These are phyloP conservation scores for Phanerochaete carnosa DNA, from an alignment of 768 basidiomycete genomes.

Conservation along the genomic window DNA sequence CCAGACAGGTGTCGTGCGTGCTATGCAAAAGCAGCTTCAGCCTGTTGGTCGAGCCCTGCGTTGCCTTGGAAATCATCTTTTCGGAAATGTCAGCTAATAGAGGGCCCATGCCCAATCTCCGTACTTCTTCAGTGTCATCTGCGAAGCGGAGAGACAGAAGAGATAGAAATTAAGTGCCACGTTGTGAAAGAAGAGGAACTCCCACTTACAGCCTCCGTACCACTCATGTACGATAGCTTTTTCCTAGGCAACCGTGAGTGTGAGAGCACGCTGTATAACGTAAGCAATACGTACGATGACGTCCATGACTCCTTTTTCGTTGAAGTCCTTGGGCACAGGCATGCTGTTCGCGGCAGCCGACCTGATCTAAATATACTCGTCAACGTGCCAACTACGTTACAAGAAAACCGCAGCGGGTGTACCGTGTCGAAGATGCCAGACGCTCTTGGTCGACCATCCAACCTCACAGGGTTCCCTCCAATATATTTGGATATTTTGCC, in stretches of 20 bases:
- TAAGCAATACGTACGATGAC: conserved; percentile 44
- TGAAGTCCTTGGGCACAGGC: conserved; percentile 67
- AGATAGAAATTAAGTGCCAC: background rate
- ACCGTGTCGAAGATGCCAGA: conserved; percentile 77
- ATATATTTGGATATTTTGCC: conserved; percentile 65
- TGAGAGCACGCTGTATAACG: background rate
- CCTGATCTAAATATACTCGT: conserved; percentile 41
- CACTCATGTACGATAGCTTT: conserved; percentile 74
- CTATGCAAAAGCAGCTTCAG: conserved; percentile 66
- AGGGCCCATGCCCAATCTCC: conserved; percentile 74
- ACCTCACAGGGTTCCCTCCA: conserved; percentile 61
- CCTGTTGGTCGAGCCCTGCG: conserved; percentile 41
- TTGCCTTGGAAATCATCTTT: conserved; percentile 60
- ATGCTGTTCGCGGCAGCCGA: conserved; percentile 72
- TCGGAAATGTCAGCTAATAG: conserved; percentile 60
- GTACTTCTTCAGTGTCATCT: conserved; percentile 76
- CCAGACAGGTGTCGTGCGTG: conserved; percentile 72
- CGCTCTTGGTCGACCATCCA: conserved; percentile 74
- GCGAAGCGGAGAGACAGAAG: conserved; percentile 10
- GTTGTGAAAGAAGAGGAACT: conserved; percentile 10
- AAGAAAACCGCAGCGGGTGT: conserved; percentile 6
- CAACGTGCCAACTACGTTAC: background rate
- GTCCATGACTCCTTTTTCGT: conserved; percentile 56
- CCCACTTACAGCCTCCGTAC: conserved; percentile 53
- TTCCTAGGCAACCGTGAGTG: conserved; percentile 41